Percentiles rank a stretch among this genome's conserved stretches.
phyloP scores from a whole-genome alignment of 768 basidiomycete genomes.

The Mycena albidolilacea region DNA sequence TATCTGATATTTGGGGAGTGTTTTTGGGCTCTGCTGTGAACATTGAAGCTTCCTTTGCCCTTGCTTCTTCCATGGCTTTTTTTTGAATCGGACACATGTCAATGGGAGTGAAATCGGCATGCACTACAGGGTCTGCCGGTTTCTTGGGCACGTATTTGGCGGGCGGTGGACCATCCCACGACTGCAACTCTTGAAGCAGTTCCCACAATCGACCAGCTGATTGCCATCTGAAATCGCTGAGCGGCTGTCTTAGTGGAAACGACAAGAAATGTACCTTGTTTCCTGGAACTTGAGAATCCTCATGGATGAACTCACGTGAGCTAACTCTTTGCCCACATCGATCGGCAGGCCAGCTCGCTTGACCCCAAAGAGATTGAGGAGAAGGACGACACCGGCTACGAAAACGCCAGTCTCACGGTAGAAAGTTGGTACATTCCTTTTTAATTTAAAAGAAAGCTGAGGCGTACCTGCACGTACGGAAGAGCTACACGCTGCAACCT shows the following conservation, averaged over 20 bases:
- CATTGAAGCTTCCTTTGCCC: constrained; percentile 6
- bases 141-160: background rate
- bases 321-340: constrained; percentile 52
- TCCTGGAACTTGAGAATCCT: constrained; percentile 44
- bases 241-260: background rate
- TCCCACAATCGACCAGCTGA: constrained; percentile 37
- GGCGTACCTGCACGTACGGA: constrained; percentile 34
- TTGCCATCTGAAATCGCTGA: constrained; percentile 33
- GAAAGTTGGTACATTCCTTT: background rate
- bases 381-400: constrained; percentile 56
- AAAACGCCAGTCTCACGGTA: constrained; percentile 13
- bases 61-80: background rate
- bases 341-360: constrained; percentile 48
- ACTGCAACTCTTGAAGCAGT: constrained; percentile 34
- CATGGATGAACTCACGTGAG: constrained; percentile 58
- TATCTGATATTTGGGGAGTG: background rate
- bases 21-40: background rate
- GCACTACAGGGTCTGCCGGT: background rate
- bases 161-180: constrained; percentile 39
- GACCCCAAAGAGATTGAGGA: constrained; percentile 60
- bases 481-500: constrained; percentile 28
- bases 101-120: constrained; percentile 20
- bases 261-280: constrained; percentile 18
- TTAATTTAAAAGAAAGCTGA: background rate
- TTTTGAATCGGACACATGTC: constrained; percentile 34